Base-by-base conservation (phyloP, 2,329 filamentous ascomycete species). In the Aureobasidium vineae region DNA sequence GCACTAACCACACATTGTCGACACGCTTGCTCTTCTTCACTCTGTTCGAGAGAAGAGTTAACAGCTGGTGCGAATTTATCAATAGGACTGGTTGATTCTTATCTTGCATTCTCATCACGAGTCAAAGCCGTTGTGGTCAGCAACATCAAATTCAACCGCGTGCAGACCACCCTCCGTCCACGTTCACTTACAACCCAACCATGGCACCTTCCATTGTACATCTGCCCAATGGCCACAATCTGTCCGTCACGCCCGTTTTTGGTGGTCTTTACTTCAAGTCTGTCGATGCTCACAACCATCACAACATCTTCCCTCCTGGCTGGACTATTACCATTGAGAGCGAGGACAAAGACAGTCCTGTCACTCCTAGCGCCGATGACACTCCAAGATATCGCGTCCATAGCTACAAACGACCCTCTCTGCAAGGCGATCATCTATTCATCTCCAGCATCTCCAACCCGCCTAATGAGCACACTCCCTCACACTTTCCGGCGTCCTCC, bases 371-470 rank as follows among this genome's bases (percentile, higher is more conserved):
- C 21, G 56, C 54, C 31, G 61, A 56, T 7, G 43, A 31, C 74
- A n/a, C 41, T 1, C 76, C 36, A 63, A 71, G 71, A 66, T 78
- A 78, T 21, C 79, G 83, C 69, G 79, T 85, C 31, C 87, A 88
- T 71, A 84, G 86, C n/a, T 97, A 89, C 80, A 86, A 81, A 60
- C 80, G 80, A 53, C 93, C 94, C 0, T 96, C 91, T 0, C 81
- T 96, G 38, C 85, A 87, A 38, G 85, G 88, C 75, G 94, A 98
- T 77, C 88, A 86, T 72, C 83, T 97, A 66, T 97, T 93, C 80
- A 94, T 98, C 72, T 97, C 92, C 4, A 94, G 91, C 68, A 92
- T 97, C 69, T 94, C 91, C 59, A 91, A 90, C 70, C 92, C 94
- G 0, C 90, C 83, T 75, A 86, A 80, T 74, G 92, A 97, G 57